These are phyloP conservation scores for Podaxis sp. DNA, from an alignment of 768 basidiomycete species.

Conservation along the genomic window DNA sequence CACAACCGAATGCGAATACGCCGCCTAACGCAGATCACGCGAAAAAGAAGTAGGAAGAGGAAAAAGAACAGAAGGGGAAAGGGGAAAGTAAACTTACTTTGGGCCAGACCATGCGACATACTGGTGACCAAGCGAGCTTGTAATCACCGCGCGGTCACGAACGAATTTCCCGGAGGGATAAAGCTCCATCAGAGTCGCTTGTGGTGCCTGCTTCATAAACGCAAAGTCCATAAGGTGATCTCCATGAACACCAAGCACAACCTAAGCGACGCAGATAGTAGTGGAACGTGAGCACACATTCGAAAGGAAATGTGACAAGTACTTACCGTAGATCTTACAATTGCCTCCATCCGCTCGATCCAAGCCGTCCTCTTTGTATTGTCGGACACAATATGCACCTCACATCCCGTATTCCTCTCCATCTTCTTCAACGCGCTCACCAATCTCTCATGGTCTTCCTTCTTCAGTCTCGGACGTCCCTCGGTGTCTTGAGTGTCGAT, in stretches of 20 bases:
- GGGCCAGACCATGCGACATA: slow-evolving; percentile 58
- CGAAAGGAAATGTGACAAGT: neutral
- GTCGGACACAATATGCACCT: slow-evolving; percentile 50
- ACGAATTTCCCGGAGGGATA: slow-evolving; percentile 66
- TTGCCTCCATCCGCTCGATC: slow-evolving; percentile 58
- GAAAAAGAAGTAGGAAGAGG: neutral
- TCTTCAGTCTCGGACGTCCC: slow-evolving; percentile 44
- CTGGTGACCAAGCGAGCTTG: slow-evolving; percentile 45
- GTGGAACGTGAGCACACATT: neutral
- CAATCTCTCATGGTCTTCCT: slow-evolving; percentile 56
- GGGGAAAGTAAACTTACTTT: slow-evolving; percentile 21
- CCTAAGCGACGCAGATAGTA: slow-evolving; percentile 28
- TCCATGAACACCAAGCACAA: slow-evolving; percentile 59
- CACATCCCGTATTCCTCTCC: slow-evolving; percentile 45
- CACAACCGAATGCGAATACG: neutral
- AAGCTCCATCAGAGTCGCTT: slow-evolving; percentile 71
- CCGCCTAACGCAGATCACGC: neutral
- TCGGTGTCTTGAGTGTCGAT: slow-evolving; percentile 33
- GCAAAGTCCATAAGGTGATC: slow-evolving; percentile 61
- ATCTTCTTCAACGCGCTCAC: slow-evolving; percentile 53
- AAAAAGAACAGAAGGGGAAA: neutral
- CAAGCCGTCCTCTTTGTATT: slow-evolving; percentile 46
- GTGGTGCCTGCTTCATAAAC: slow-evolving; percentile 60
- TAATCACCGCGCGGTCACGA: slow-evolving; percentile 56
- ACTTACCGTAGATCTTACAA: slow-evolving; percentile 66